Percentiles rank a stretch among this genome's conserved stretches.
phyloP scores from a whole-genome alignment of 2,329 filamentous ascomycete species.

The Trichoderma semiorbis region DNA sequence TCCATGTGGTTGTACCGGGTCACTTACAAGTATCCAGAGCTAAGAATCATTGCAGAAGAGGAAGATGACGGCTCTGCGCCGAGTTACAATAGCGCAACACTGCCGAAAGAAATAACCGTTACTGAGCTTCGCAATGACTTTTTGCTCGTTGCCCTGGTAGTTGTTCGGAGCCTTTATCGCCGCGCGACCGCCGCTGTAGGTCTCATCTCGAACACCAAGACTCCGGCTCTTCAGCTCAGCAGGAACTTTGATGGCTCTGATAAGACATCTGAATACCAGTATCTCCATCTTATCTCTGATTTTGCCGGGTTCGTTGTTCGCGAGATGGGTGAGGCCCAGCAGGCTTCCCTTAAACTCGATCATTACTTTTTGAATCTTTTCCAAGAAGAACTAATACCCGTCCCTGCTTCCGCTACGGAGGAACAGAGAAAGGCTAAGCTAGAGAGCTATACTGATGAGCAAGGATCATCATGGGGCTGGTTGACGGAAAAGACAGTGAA shows the following conservation, averaged over 20 bases:
- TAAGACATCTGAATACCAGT: slow-evolving; percentile 31
- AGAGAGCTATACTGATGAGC: background rate
- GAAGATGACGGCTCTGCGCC: slow-evolving; percentile 1
- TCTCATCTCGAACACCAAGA: slow-evolving; percentile 21
- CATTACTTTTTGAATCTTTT: slow-evolving; percentile 38
- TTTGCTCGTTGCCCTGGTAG: slow-evolving; percentile 37
- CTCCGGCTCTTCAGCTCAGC: slow-evolving; percentile 30
- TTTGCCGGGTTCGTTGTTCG: slow-evolving; percentile 37
- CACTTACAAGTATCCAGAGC: slow-evolving; percentile 28
- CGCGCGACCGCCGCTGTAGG: slow-evolving; percentile 34
- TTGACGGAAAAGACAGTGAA: slow-evolving; percentile 31
- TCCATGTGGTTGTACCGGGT: slow-evolving; percentile 29
- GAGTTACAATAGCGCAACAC: background rate
- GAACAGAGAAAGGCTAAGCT: slow-evolving; percentile 11
- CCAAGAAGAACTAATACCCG: slow-evolving; percentile 29
- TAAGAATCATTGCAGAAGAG: slow-evolving; percentile 23
- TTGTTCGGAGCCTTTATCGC: slow-evolving; percentile 41
- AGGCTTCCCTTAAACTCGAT: slow-evolving; percentile 32
- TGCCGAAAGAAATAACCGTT: slow-evolving; percentile 20
- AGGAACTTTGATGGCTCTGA: slow-evolving; percentile 31
- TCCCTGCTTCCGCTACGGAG: slow-evolving; percentile 17
- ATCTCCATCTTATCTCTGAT: slow-evolving; percentile 36
- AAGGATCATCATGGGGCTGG: slow-evolving; percentile 31
- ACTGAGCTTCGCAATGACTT: slow-evolving; percentile 36
- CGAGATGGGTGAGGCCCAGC: slow-evolving; percentile 37